Evolutionary conservation across 78 protist genomes (phyloP), one percentile per base, ranked within the genome.

Genomic region (Chrysochromulina parva): DNA sequence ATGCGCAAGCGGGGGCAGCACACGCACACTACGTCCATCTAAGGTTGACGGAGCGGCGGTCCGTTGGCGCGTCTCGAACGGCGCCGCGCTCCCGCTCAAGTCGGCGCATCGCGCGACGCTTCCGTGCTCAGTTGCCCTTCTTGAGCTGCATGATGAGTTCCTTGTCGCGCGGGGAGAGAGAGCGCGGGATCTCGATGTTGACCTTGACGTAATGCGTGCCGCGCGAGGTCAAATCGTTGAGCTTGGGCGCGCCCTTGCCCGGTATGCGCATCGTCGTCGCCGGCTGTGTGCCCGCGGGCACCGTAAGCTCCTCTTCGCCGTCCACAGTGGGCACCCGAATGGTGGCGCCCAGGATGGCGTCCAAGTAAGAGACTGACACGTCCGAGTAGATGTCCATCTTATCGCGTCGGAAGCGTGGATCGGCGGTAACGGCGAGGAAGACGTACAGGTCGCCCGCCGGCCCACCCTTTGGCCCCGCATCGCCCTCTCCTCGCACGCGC

Each of bases 281-380:
- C 50, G 93, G 93, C 81, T 91, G 93, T 57, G 93, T 91, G 57
- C 93, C 93, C 28, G 85, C 54, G 1, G 93, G 85, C n/a, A 91
- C 52, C 65, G 54, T 38, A 54, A 91, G 47, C 24, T 26, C 20
- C 19, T 65, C 90, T 1, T 55, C 66, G 58, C 90, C 90, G 73
- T 91, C 93, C 26, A 91, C 73, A 10, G 90, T 91, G 22, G 50
- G 26, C 57, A 82, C 84, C 62, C 60, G n/a, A 26, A 85, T 19
- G 16, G n/a, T 69, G n/a, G 78, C 2, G 81, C 93, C 93, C 22
- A 91, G 82, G 82, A 91, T 82, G 54, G 90, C 93, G 62, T 91
- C 93, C 38, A 85, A 14, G 74, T 85, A 85, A 7, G 48, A 50
- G 48, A 89, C 59, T 9, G 48, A 4, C 78, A 66, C 47, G 38